A percentile compares a stretch with the other conserved stretches of the same genome.
Conservation (phyloP, 2,329 filamentous ascomycete genomes). For the Fusarium sp. region DNA sequence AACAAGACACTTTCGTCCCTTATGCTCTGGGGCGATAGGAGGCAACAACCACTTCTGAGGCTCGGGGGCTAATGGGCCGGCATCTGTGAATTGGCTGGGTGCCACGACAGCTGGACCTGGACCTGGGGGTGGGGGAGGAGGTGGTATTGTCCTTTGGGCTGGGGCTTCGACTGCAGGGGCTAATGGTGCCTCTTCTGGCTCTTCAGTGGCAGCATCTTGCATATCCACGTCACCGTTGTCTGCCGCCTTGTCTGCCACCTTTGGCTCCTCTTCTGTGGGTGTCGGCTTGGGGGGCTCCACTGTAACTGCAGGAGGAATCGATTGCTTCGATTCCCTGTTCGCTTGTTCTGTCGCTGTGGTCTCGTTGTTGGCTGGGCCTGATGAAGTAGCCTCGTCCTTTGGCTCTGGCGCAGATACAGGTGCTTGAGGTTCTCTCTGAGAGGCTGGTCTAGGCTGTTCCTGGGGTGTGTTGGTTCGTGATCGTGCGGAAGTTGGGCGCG, state of each 20-base stretch:
- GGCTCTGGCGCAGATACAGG: constrained; percentile 53
- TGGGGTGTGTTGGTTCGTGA: constrained; percentile 65
- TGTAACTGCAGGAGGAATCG: constrained; percentile 52
- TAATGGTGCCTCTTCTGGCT: constrained; percentile 60
- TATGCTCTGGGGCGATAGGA: constrained; percentile 81
- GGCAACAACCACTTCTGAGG: constrained; percentile 79
- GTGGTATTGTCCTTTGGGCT: constrained; percentile 52
- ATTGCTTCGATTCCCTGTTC: constrained; percentile 62
- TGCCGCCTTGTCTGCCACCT: constrained; percentile 53
- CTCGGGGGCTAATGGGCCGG: constrained; percentile 57
- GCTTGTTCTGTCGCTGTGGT: constrained; percentile 57
- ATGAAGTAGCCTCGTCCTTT: constrained; percentile 61
- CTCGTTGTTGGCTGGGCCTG: constrained; percentile 62
- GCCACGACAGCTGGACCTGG: constrained; percentile 57
- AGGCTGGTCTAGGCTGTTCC: constrained; percentile 60
- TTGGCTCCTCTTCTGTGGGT: constrained; percentile 42
- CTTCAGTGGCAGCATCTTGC: constrained; percentile 69
- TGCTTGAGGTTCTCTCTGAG: constrained; percentile 63
- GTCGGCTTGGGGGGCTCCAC: constrained; percentile 59
- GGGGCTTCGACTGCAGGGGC: constrained; percentile 55
- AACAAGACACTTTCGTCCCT: constrained; percentile 92
- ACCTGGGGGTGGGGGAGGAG: constrained; percentile 63
- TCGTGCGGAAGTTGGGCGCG: constrained; percentile 66
- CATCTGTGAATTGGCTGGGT: constrained; percentile 56
- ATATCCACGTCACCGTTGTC: constrained; percentile 75